Conservation (phyloP, 331 rosid genomes). For the Phaseolus coccineus region DNA sequence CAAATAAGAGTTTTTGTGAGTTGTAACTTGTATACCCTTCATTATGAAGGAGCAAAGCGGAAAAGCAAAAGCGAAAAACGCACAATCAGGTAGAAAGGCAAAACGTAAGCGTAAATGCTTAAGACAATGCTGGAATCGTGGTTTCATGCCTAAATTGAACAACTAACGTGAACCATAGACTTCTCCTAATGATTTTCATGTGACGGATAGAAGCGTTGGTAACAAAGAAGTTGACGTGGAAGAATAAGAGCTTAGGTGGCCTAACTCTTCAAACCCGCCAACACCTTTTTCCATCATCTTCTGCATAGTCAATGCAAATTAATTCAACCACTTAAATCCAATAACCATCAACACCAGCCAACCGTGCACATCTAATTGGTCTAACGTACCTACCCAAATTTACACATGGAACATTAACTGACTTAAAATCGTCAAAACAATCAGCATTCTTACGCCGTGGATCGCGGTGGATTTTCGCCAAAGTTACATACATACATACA, state of each 20-base stretch:
- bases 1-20: neutral
- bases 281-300: neutral
- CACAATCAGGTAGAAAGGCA: neutral
- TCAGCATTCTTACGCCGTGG: slow-evolving; percentile 45
- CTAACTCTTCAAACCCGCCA: neutral
- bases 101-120: neutral
- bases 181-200: slow-evolving; percentile 13
- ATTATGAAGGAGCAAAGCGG: neutral
- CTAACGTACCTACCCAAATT: slow-evolving; percentile 38
- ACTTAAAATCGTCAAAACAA: slow-evolving; percentile 36
- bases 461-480: slow-evolving; percentile 39
- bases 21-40: neutral
- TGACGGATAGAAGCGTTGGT: slow-evolving; percentile 33
- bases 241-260: slow-evolving; percentile 38
- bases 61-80: neutral
- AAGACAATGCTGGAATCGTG: neutral
- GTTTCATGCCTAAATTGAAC: slow-evolving; percentile 6
- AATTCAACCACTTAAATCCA: slow-evolving; percentile 15
- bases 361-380: slow-evolving; percentile 44
- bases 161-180: neutral
- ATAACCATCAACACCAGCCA: neutral
- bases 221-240: neutral
- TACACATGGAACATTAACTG: slow-evolving; percentile 45
- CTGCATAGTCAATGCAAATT: slow-evolving; percentile 10
- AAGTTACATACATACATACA: neutral